Percentiles rank a stretch among this genome's conserved stretches.
phyloP scores from a whole-genome alignment of 768 basidiomycete species.

The Hypholoma fasciculare region DNA sequence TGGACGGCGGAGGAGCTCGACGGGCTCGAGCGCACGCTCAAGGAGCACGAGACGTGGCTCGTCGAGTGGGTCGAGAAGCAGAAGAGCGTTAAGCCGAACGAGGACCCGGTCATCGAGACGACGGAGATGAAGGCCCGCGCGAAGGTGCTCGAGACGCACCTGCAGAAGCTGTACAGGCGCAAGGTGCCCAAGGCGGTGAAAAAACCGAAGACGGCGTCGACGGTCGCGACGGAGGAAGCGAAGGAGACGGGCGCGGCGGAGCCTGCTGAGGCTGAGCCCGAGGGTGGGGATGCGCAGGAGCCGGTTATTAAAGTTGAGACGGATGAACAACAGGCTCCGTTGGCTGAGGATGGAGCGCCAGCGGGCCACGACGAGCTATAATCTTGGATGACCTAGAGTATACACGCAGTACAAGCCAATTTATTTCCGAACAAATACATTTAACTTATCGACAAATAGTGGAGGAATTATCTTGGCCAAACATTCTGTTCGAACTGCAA shows the following conservation, averaged over 20 bases:
- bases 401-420: neutral
- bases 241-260: constrained; percentile 14
- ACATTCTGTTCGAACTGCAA: too few species aligned
- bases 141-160: constrained; percentile 73
- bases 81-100: constrained; percentile 66
- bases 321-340: constrained; percentile 14
- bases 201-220: constrained; percentile 45
- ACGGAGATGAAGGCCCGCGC: constrained; percentile 85
- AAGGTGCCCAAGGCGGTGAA: constrained; percentile 61
- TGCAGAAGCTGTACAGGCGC: constrained; percentile 68
- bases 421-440: neutral
- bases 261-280: constrained; percentile 11
- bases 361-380: constrained; percentile 15
- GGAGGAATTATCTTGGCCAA: too few species aligned
- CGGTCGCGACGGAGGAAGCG: constrained; percentile 16
- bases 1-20: constrained; percentile 90
- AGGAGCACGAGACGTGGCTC: constrained; percentile 85
- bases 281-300: constrained; percentile 15
- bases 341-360: constrained; percentile 1
- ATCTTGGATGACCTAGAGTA: constrained; percentile 1
- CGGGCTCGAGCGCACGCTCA: constrained; percentile 70
- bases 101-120: constrained; percentile 86
- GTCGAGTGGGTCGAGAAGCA: constrained; percentile 81
- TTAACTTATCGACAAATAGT: neutral
- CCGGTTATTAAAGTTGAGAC: constrained; percentile 1